Evolutionary conservation across 2,329 filamentous ascomycete species (phyloP), one percentile per base, ranked within the genome.

Genomic region (Ceratocystis alfenasii): DNA sequence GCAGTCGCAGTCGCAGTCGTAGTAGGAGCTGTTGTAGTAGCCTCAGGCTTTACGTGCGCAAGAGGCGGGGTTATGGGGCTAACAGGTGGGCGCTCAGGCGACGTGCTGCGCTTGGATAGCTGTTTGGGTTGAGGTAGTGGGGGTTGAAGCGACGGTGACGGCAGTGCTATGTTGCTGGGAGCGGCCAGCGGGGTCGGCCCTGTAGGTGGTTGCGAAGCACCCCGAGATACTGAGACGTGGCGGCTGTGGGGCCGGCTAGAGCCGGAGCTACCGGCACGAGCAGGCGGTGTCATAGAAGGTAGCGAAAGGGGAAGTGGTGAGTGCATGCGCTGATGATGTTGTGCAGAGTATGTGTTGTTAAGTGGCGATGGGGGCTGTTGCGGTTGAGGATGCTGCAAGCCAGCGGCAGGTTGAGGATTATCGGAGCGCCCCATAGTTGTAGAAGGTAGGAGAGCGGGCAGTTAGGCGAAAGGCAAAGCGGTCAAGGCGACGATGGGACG

Each of bases 21-120:
- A 41, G 36, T 41, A 41, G 36, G 3, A 41, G 36, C 36, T 15
- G 10, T 41, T 41, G 36, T 12, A 41, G 36, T 41, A 41, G 36
- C 36, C 10, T 64, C 50, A 30, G 68, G 72, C 62, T 71, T 74
- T 45, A 75, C 72, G 15, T 77, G 74, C 66, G 73, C 74, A 28
- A 78, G 73, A 6, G 80, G 80, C 8, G 81, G 81, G 20, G 82
- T 83, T 68, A 83, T 79, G 64, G 81, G 81, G 68, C 80, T 83
- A 69, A 83, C 75, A 65, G 80, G 78, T 25, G 81, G 81, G 36
- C 77, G 76, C 36, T 72, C 71, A 1, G 81, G 80, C 20, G 80
- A 81, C 44, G 76, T 73, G 46, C 77, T 72, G 53, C 76, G 76
- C 28, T 73, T 66, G 25, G 65, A 12, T 5, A 55, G 36, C 10